phyloP scores from a whole-genome alignment of 2,329 filamentous ascomycete genomes.

The Pseudofabraea citricarpa region DNA sequence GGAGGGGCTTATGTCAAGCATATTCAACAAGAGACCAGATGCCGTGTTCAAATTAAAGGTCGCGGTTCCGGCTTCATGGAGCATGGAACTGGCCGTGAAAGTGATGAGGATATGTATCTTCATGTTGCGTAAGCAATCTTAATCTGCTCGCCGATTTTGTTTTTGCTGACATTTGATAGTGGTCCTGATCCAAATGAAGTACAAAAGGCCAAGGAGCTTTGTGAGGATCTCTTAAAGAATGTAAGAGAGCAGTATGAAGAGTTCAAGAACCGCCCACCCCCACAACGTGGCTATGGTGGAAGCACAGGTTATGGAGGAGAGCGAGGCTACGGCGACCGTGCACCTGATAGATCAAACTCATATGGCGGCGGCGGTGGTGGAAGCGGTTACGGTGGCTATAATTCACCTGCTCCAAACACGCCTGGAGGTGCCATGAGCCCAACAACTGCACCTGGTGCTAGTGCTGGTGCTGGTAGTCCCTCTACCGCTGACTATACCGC shows the following conservation, averaged over 20 bases:
- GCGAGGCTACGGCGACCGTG: slow-evolving; percentile 47
- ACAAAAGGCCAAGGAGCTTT: slow-evolving; percentile 79
- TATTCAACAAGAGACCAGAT: slow-evolving; percentile 91
- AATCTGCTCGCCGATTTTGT: neutral
- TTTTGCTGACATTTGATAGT: slow-evolving; percentile 37
- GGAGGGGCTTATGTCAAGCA: slow-evolving; percentile 96
- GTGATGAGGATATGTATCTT: slow-evolving; percentile 93
- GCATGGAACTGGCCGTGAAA: slow-evolving; percentile 79
- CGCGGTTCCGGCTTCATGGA: slow-evolving; percentile 94
- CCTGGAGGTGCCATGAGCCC: slow-evolving; percentile 32
- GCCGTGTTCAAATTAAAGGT: slow-evolving; percentile 97
- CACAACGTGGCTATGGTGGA: slow-evolving; percentile 54
- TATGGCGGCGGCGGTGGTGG: slow-evolving; percentile 31
- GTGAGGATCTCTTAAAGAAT: slow-evolving; percentile 79
- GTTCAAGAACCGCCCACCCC: slow-evolving; percentile 75
- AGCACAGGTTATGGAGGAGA: slow-evolving; percentile 37
- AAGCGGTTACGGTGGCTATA: slow-evolving; percentile 35
- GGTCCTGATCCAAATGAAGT: slow-evolving; percentile 87
- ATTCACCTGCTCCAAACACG: slow-evolving; percentile 25
- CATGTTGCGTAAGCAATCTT: slow-evolving; percentile 74
- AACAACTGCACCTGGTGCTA: slow-evolving; percentile 34
- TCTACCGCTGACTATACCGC: slow-evolving; percentile 45
- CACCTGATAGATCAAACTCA: slow-evolving; percentile 38
- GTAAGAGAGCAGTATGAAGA: slow-evolving; percentile 87
- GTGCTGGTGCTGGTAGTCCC: slow-evolving; percentile 38